These are phyloP conservation scores for Pseudogymnoascus destructans DNA, from an alignment of 2,329 filamentous ascomycete genomes.

Conservation along the genomic window DNA sequence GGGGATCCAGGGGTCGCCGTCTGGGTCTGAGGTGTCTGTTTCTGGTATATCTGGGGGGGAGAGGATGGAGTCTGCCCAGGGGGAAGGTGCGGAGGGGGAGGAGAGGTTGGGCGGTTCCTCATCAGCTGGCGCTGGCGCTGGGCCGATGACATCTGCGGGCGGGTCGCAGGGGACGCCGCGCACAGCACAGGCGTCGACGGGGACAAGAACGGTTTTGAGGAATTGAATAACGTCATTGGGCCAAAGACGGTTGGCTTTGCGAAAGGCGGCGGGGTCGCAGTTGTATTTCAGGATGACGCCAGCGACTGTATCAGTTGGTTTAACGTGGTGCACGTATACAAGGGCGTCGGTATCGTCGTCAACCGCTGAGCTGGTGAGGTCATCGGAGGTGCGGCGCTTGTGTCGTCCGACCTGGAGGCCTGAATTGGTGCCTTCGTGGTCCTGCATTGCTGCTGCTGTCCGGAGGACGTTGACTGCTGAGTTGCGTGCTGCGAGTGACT, in stretches of 20 bases:
- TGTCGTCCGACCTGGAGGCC: slow-evolving; percentile 39
- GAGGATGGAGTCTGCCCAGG: slow-evolving; percentile 17
- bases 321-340: slow-evolving; percentile 82
- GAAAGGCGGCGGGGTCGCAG: slow-evolving; percentile 69
- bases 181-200: slow-evolving; percentile 77
- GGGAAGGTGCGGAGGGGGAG: slow-evolving; percentile 16
- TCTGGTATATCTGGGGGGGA: slow-evolving; percentile 17
- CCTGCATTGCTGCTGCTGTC: slow-evolving; percentile 47
- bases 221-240: slow-evolving; percentile 82
- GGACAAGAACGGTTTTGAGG: slow-evolving; percentile 67
- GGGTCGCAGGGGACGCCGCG: slow-evolving; percentile 59
- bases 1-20: slow-evolving; percentile 64
- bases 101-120: slow-evolving; percentile 22
- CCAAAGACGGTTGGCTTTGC: slow-evolving; percentile 88
- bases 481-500: slow-evolving; percentile 40
- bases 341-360: slow-evolving; percentile 61
- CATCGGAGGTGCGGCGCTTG: slow-evolving; percentile 22
- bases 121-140: slow-evolving; percentile 36
- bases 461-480: slow-evolving; percentile 41
- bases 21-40: slow-evolving; percentile 13
- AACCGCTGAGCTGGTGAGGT: slow-evolving; percentile 22
- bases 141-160: slow-evolving; percentile 38
- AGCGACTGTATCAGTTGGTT: slow-evolving; percentile 72
- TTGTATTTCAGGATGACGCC: slow-evolving; percentile 84
- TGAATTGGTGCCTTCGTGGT: slow-evolving; percentile 45